Conservation (phyloP, 2,329 filamentous ascomycete species). For the Clonostachys rhizophaga region DNA sequence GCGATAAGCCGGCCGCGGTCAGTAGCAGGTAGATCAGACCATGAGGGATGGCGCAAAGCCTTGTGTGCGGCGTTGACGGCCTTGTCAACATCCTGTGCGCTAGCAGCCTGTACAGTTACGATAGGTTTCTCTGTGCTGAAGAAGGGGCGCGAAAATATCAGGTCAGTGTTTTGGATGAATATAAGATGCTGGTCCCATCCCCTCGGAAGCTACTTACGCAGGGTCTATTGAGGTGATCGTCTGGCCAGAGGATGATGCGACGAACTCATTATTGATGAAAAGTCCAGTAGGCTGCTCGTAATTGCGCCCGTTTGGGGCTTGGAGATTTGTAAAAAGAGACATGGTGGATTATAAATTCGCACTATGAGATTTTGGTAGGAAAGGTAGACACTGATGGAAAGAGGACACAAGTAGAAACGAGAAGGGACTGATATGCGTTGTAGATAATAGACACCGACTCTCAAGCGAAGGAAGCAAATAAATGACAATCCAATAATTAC, state of each 20-base stretch:
- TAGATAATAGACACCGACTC: no score
- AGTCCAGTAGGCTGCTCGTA: conserved; percentile 25
- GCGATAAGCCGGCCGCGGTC: conserved; percentile 64
- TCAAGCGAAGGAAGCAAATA: no score
- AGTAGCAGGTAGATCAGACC: conserved; percentile 66
- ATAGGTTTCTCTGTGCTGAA: conserved; percentile 34
- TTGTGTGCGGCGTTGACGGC: conserved; percentile 82
- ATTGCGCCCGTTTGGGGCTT: conserved; percentile 11
- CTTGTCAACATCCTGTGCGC: conserved; percentile 78
- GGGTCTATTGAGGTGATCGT: conserved; percentile 9
- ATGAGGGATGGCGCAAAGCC: conserved; percentile 69
- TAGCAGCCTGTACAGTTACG: conserved; percentile 75
- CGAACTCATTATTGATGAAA: conserved; percentile 13
- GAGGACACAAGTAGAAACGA: no score
- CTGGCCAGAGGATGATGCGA: conserved; percentile 6
- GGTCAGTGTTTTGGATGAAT: no score
- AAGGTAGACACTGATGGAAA: no score
- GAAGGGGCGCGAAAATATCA: no score
- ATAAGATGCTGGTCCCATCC: no score
- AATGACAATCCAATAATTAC: no score
- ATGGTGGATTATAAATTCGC: no score
- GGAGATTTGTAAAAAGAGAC: conserved; percentile 3
- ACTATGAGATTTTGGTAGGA: no score
- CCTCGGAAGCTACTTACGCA: conserved; percentile 4
- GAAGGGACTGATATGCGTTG: no score